These are phyloP conservation scores for Naganishia friedmannii DNA, from an alignment of 768 basidiomycete genomes.

Conservation along the genomic window DNA sequence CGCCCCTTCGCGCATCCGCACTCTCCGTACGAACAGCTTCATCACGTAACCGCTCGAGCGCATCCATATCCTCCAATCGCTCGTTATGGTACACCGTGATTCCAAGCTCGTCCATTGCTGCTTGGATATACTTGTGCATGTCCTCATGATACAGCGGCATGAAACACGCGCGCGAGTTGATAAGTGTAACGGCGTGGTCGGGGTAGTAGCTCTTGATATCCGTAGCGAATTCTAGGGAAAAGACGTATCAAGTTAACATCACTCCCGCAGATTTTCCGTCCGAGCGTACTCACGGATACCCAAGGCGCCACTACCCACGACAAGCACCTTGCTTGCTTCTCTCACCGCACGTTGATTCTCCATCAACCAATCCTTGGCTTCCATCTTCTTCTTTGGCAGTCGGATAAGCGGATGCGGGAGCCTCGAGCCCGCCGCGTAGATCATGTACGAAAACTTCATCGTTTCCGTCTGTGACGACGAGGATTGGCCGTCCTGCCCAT, in stretches of 20 bases:
- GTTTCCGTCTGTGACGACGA: slow-evolving; percentile 41
- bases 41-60: slow-evolving; percentile 34
- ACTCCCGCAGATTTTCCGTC: background rate
- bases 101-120: slow-evolving; percentile 39
- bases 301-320: slow-evolving; percentile 54
- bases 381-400: slow-evolving; percentile 46
- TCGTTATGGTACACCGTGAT: slow-evolving; percentile 45
- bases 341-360: slow-evolving; percentile 42
- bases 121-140: slow-evolving; percentile 47
- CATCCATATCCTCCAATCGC: slow-evolving; percentile 34
- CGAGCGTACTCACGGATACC: slow-evolving; percentile 48
- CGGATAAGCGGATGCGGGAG: slow-evolving; percentile 50
- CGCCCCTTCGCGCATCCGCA: slow-evolving; percentile 1
- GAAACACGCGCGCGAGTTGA: slow-evolving; percentile 51
- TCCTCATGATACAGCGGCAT: slow-evolving; percentile 50
- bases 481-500: background rate
- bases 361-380: slow-evolving; percentile 49
- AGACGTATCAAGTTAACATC: background rate
- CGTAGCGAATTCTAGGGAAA: slow-evolving; percentile 50
- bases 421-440: slow-evolving; percentile 49
- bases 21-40: slow-evolving; percentile 24
- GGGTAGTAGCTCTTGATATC: slow-evolving; percentile 53
- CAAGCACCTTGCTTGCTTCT: slow-evolving; percentile 46
- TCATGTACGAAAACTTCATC: slow-evolving; percentile 46
- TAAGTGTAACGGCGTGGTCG: slow-evolving; percentile 49